A percentile compares a stretch with the other conserved stretches of the same genome.
Conservation (phyloP, 106 monocot species). For the Xerophyta viscosa region DNA sequence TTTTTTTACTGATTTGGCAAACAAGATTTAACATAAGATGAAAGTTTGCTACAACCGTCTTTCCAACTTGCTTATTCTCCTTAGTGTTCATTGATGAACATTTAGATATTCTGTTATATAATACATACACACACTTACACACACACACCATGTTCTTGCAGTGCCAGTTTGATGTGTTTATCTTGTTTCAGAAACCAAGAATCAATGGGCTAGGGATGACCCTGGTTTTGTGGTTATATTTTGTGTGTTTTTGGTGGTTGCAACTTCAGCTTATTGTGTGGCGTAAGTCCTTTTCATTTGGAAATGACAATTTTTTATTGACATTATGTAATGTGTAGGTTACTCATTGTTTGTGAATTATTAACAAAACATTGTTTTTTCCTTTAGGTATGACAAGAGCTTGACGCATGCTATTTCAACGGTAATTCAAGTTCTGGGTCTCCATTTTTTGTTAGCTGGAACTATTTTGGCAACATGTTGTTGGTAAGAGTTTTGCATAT, state of each 20-base stretch:
- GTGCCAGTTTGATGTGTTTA: not conserved
- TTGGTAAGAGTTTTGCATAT: constrained; percentile 35
- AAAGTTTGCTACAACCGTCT: no score
- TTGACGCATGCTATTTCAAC: constrained; percentile 46
- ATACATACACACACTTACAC: no score
- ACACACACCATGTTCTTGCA: no score
- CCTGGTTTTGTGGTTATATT: constrained; percentile 90
- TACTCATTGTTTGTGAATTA: not conserved
- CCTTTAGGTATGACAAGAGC: constrained; percentile 54
- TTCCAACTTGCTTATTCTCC: no score
- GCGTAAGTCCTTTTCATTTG: constrained; percentile 58
- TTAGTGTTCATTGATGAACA: no score
- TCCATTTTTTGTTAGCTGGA: constrained; percentile 74
- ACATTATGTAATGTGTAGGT: not conserved
- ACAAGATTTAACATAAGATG: no score
- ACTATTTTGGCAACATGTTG: constrained; percentile 52
- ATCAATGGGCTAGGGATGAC: constrained; percentile 98
- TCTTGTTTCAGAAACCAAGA: constrained; percentile 79
- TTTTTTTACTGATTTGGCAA: no score
- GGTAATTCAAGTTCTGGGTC: constrained; percentile 50
- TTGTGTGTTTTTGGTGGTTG: constrained; percentile 72
- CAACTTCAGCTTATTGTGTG: constrained; percentile 85
- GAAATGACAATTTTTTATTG: not conserved
- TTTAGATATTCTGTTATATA: no score
- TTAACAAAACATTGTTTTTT: not conserved